Evolutionary conservation across 495 filamentous ascomycete species (phyloP), one percentile per base, ranked within the genome.

Genomic region (Collariella sp.): DNA sequence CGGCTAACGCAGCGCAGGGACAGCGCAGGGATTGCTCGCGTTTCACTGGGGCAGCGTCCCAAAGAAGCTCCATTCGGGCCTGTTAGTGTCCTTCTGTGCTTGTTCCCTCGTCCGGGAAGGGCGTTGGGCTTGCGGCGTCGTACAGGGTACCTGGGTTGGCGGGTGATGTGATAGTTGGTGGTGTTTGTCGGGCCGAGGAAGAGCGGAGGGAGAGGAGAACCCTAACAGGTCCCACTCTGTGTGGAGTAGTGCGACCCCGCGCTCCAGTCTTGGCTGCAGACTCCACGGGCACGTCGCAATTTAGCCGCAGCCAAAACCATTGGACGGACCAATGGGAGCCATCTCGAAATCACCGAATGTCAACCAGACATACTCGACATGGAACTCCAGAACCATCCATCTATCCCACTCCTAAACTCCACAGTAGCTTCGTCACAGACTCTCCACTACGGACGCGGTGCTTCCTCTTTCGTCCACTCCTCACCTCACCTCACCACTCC

Each of bases 231-330:
- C 19, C 44, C 10, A 33, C 11, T 16, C n/a, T n/a, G n/a, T n/a
- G n/a, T 10, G 19, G 24, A 29, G 62, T 61, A 54, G 42, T 45
- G 31, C 23, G 54, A 53, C 58, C 22, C 57, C 4, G 16, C 2
- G 19, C 5, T 20, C 1, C 9, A 9, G 33, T 36, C 57, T 55
- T 53, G 62, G 55, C 58, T 46, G 53, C 54, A 58, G 52, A 9
- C 40, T 26, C 23, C 39, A 54, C n/a, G 51, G 47, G 63, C 50
- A 56, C 49, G 45, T 68, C 62, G 64, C 43, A 68, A 70, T 70
- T 70, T 70, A 70, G 66, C 67, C 67, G 67, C 26, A 43, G 59
- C 67, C 67, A n/a, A n/a, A n/a, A n/a, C n/a, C n/a, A n/a, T n/a
- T n/a, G n/a, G n/a, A n/a, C n/a, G n/a, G n/a, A n/a, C n/a, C n/a